These are phyloP conservation scores for Scheffersomyces segobiensis DNA, from an alignment of 1,139 yeast genomes.

Conservation along the genomic window DNA sequence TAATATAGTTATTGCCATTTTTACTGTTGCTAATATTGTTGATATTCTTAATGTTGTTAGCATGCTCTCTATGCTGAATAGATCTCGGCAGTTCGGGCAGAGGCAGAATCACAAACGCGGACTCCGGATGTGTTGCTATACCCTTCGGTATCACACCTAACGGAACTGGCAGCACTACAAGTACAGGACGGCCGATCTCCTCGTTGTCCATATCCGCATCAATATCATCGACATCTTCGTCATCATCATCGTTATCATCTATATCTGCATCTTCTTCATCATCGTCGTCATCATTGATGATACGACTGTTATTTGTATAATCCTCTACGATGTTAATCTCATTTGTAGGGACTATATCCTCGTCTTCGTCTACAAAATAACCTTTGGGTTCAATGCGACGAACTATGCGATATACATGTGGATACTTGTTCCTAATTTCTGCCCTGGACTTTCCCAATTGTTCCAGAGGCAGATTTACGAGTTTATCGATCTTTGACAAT, in stretches of 20 bases:
- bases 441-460: constrained; percentile 1
- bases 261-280: neutral
- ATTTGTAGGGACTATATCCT: neutral
- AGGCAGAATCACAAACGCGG: neutral
- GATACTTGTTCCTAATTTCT: constrained; percentile 1
- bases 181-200: constrained; percentile 1
- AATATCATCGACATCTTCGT: neutral
- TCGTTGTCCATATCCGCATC: constrained; percentile 6
- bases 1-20: constrained; percentile 11
- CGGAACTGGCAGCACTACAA: neutral
- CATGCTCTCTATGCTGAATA: neutral
- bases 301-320: neutral
- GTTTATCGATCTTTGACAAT: neutral
- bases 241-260: neutral
- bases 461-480: neutral
- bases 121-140: neutral
- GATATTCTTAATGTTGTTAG: constrained; percentile 12
- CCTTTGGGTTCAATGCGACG: neutral
- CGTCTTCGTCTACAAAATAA: neutral
- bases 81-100: neutral
- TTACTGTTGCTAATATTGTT: constrained; percentile 13
- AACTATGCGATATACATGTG: neutral
- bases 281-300: neutral
- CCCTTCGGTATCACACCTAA: neutral
- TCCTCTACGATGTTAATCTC: neutral